A percentile compares a stretch with the other conserved stretches of the same genome.
phyloP scores from a whole-genome alignment of 495 filamentous ascomycete genomes.

The Neurospora sp. region DNA sequence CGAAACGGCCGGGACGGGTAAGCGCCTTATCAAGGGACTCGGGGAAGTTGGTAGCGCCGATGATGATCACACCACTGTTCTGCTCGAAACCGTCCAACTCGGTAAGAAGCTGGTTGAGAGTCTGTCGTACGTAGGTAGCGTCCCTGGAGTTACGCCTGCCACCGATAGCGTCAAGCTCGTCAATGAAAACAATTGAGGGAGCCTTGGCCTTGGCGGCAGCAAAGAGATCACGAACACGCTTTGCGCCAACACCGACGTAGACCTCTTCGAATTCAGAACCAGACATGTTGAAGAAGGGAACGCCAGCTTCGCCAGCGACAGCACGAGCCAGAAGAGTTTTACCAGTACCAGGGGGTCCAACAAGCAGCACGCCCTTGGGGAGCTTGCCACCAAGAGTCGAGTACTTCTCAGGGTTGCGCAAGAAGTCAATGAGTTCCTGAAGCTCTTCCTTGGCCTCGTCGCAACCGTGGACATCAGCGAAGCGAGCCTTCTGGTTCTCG shows the following conservation, averaged over 20 bases:
- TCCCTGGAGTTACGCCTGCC: conserved; percentile 88
- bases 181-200: conserved; percentile 96
- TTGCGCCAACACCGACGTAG: conserved; percentile 95
- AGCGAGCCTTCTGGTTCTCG: conserved; percentile 81
- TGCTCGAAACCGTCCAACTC: conserved; percentile 96
- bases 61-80: conserved; percentile 84
- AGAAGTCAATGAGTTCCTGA: conserved; percentile 91
- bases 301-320: conserved; percentile 92
- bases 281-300: conserved; percentile 99
- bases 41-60: conserved; percentile 94
- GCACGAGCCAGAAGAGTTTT: conserved; percentile 96
- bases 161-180: conserved; percentile 93
- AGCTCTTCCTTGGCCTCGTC: conserved; percentile 98
- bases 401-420: conserved; percentile 86
- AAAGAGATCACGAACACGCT: conserved; percentile 96
- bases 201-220: conserved; percentile 74
- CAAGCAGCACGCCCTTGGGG: conserved; percentile 90
- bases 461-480: conserved; percentile 91
- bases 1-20: conserved; percentile 89
- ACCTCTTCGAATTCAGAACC: conserved; percentile 97
- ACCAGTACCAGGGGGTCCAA: conserved; percentile 93
- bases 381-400: conserved; percentile 87
- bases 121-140: conserved; percentile 93
- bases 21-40: conserved; percentile 89
- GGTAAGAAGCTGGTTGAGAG: conserved; percentile 93